Percentiles rank a stretch among this genome's conserved stretches.
These are phyloP conservation scores for Gremmenia infestans DNA, from an alignment of 2,329 filamentous ascomycete genomes.

Conservation along the genomic window DNA sequence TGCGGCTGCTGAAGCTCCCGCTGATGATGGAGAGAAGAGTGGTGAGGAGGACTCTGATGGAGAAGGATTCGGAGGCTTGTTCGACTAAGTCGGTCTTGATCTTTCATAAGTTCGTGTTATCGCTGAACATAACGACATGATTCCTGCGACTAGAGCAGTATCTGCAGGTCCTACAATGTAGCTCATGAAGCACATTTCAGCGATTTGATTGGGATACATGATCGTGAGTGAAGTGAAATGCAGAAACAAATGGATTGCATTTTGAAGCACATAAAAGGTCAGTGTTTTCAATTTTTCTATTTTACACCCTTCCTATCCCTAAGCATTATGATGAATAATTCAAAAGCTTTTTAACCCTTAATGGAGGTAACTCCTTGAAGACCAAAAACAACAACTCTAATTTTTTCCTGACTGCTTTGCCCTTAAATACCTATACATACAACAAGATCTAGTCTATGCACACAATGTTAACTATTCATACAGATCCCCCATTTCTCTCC, in stretches of 20 bases:
- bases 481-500: conserved; percentile 35
- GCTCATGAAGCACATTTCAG: conserved; percentile 17
- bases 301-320: conserved; percentile 1
- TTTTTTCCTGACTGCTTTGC: conserved; percentile 35
- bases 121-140: conserved; percentile 18
- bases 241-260: neutral
- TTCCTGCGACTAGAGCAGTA: conserved; percentile 16
- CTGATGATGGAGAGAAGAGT: conserved; percentile 52
- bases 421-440: neutral
- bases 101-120: conserved; percentile 19
- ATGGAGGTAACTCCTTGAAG: conserved; percentile 32
- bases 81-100: conserved; percentile 47
- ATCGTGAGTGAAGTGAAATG: conserved; percentile 10
- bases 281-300: conserved; percentile 17
- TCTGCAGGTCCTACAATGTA: conserved; percentile 25
- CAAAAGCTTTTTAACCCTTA: conserved; percentile 39
- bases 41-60: conserved; percentile 62
- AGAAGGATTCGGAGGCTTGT: conserved; percentile 71
- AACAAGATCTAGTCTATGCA: conserved; percentile 36
- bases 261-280: conserved; percentile 17
- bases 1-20: conserved; percentile 50
- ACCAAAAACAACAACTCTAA: conserved; percentile 38
- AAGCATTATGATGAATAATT: conserved; percentile 32
- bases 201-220: neutral
- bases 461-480: conserved; percentile 51